These are phyloP conservation scores for Inonotus hispidus DNA, from an alignment of 1,284 basidiomycete species.

Conservation along the genomic window DNA sequence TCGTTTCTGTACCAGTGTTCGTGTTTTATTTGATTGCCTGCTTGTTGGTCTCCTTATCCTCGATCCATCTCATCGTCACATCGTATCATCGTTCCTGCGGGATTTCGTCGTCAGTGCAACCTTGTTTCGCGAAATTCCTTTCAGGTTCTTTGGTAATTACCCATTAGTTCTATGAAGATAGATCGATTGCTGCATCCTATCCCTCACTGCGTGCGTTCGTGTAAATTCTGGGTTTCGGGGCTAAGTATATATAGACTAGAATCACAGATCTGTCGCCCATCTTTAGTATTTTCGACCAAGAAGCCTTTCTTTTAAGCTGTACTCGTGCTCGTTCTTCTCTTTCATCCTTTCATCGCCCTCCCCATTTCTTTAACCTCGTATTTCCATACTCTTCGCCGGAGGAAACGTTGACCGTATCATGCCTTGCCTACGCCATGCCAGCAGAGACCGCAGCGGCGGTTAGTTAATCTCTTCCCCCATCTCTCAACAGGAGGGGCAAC, in stretches of 20 bases:
- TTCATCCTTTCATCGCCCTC: background rate
- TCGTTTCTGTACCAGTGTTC: background rate
- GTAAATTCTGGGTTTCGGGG: background rate
- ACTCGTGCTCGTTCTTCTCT: background rate
- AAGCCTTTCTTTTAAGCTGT: background rate
- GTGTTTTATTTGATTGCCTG: background rate
- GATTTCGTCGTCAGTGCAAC: no score
- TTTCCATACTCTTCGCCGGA: background rate
- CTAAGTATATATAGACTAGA: background rate
- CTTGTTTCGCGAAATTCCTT: background rate
- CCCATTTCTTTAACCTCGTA: background rate
- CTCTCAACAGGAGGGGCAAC: background rate
- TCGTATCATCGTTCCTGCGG: background rate
- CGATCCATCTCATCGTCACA: background rate
- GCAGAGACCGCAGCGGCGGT: background rate
- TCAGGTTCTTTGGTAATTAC: background rate
- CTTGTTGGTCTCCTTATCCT: background rate
- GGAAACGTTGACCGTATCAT: background rate
- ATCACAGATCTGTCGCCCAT: background rate
- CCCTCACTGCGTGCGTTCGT: no score
- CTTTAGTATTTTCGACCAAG: background rate
- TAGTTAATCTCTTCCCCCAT: background rate
- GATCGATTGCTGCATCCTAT: no score
- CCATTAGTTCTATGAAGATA: background rate
- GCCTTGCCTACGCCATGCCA: background rate